These are phyloP conservation scores for Hypomyces perniciosus DNA, from an alignment of 2,329 filamentous ascomycete genomes.

Conservation along the genomic window DNA sequence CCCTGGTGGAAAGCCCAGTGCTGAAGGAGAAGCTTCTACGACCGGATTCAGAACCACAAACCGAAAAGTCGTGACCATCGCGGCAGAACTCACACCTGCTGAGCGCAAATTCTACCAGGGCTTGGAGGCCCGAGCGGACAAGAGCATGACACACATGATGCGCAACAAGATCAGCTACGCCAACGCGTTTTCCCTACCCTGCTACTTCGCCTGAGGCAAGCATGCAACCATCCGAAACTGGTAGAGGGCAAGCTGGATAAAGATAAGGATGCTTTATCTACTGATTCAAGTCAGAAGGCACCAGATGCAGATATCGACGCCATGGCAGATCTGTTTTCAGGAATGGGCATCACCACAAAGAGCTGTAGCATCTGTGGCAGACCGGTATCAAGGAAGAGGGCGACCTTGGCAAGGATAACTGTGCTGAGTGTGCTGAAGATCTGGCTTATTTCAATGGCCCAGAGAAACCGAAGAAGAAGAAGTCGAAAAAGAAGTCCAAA, in stretches of 20 bases:
- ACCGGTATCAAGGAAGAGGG: constrained; percentile 50
- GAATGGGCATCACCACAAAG: constrained; percentile 70
- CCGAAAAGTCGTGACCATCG: constrained; percentile 76
- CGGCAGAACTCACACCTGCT: constrained; percentile 68
- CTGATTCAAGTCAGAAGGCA: constrained; percentile 49
- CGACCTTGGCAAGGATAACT: constrained; percentile 44
- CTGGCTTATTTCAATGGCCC: constrained; percentile 56
- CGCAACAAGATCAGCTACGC: constrained; percentile 80
- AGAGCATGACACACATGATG: constrained; percentile 86
- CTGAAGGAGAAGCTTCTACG: constrained; percentile 46
- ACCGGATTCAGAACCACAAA: constrained; percentile 85
- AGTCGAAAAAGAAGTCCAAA: constrained; percentile 25
- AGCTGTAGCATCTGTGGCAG: constrained; percentile 79
- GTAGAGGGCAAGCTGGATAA: constrained; percentile 79
- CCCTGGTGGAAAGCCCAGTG: constrained; percentile 60
- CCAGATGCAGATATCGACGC: constrained; percentile 66
- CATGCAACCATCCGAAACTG: constrained; percentile 89
- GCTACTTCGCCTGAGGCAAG: constrained; percentile 82
- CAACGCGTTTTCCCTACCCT: constrained; percentile 83
- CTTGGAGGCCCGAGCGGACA: constrained; percentile 77
- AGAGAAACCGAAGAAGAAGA: constrained; percentile 35
- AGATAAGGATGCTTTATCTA: constrained; percentile 77
- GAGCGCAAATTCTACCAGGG: constrained; percentile 83
- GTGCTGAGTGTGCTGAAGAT: constrained; percentile 69
- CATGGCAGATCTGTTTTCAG: constrained; percentile 80